These are phyloP conservation scores for Debaryomycetaceae sp. DNA, from an alignment of 1,139 yeast genomes.

Conservation along the genomic window DNA sequence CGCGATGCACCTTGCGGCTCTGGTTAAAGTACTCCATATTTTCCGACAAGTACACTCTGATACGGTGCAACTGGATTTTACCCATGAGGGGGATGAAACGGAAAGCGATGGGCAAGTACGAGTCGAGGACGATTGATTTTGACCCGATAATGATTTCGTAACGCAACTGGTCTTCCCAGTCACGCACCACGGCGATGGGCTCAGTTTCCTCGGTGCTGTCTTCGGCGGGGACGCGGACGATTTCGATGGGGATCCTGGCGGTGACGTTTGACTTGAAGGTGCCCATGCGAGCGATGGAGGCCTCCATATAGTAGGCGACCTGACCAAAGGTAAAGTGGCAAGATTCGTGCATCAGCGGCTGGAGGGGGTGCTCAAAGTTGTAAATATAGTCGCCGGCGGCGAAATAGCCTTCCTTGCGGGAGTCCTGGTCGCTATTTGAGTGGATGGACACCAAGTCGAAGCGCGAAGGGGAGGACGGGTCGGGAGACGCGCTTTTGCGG, in stretches of 20 bases:
- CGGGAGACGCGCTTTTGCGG: conserved; percentile 32
- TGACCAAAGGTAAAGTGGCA: conserved; percentile 72
- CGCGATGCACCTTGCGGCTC: conserved; percentile 76
- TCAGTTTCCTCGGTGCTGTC: conserved; percentile 79
- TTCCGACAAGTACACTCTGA: conserved; percentile 78
- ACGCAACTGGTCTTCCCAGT: conserved; percentile 87
- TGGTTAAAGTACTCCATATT: conserved; percentile 83
- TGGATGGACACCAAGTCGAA: conserved; percentile 13
- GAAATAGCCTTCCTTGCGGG: conserved; percentile 20
- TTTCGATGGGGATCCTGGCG: conserved; percentile 52
- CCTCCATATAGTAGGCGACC: conserved; percentile 61
- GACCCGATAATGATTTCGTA: conserved; percentile 88
- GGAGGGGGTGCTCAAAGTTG: conserved; percentile 83
- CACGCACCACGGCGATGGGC: conserved; percentile 81
- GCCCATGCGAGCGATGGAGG: conserved; percentile 63
- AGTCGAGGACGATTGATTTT: conserved; percentile 75
- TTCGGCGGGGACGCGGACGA: conserved; percentile 71
- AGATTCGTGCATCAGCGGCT: conserved; percentile 74
- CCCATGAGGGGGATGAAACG: conserved; percentile 72
- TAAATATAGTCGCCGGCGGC: conserved; percentile 84
- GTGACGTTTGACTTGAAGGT: conserved; percentile 70
- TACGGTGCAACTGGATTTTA: conserved; percentile 76
- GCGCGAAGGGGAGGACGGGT: conserved; percentile 4
- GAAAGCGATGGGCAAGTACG: conserved; percentile 75
- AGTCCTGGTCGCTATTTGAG: conserved; percentile 10